A percentile compares a stretch with the other conserved stretches of the same genome.
These are phyloP conservation scores for Sinapis alba DNA, from an alignment of 441 rosid genomes.

Conservation along the genomic window DNA sequence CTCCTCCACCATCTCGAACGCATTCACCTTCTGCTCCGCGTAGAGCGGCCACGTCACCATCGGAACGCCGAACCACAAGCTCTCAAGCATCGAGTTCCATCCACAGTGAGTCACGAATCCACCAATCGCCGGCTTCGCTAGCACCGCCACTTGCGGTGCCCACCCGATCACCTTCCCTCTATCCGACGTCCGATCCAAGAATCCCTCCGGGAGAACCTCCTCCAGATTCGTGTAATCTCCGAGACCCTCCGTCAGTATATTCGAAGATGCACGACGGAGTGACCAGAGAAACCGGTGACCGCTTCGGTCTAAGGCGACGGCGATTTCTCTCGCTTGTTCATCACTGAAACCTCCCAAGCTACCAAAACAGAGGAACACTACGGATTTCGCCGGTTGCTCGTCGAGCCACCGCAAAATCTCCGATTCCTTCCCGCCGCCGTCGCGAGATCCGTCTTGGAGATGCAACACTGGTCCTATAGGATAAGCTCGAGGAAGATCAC, in stretches of 20 bases:
- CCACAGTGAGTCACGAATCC: constrained; percentile 62
- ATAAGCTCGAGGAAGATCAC: constrained; percentile 44
- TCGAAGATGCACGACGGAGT: constrained; percentile 39
- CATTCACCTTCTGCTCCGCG: constrained; percentile 57
- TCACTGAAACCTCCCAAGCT: constrained; percentile 55
- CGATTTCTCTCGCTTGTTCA: constrained; percentile 54
- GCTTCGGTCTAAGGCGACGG: constrained; percentile 44
- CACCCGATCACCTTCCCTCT: constrained; percentile 54
- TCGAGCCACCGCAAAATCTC: constrained; percentile 57
- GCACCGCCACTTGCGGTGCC: constrained; percentile 53
- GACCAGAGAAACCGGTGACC: constrained; percentile 65
- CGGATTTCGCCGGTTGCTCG: constrained; percentile 51
- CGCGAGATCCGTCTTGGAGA: not conserved
- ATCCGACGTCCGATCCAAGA: constrained; percentile 37
- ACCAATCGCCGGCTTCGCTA: constrained; percentile 47
- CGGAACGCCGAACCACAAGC: constrained; percentile 54
- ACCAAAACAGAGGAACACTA: constrained; percentile 71
- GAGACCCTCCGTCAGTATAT: not conserved
- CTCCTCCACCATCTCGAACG: constrained; percentile 46
- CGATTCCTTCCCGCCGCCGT: constrained; percentile 25
- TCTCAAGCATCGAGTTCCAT: constrained; percentile 59
- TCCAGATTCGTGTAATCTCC: not conserved
- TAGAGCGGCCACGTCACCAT: constrained; percentile 56
- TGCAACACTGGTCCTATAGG: constrained; percentile 58
- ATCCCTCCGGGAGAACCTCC: constrained; percentile 47